Base-by-base conservation (phyloP, 2,329 filamentous ascomycete species). In the Epichloe sibirici region DNA sequence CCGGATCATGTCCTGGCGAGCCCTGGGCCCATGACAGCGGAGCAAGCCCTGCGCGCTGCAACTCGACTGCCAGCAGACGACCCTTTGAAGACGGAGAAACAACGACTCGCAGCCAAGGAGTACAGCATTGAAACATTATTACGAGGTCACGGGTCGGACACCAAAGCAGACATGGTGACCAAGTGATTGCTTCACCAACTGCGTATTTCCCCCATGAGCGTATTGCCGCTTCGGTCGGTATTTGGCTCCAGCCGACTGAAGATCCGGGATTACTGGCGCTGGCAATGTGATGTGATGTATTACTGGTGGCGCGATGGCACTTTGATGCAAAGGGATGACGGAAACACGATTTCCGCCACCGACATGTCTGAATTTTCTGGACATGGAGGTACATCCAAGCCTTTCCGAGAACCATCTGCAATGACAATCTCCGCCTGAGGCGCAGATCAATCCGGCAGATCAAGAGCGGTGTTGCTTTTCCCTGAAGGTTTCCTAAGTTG, bases 181-280 rank as follows among this genome's bases (percentile, higher is more conserved):
- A 67, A 74, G 42, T 80, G 77, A 77, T 63, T 80, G 3, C 66
- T 79, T 12, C 73, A 79, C 47, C 71, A 72, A 43, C 66, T 80
- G 42, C 70, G 74, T 38, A 64, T 67, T 13, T 75, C 72, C 3
- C 66, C 73, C 0, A 59, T 77, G 52, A 71, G 75, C 54, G 73
- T 66, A 1, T 63, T 71, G 52, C 59, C 73, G 2, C 65, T 79
- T 7, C 70, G 72, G 54, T 60, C 59, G 7, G 63, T 59, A 3
- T 68, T 69, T 52, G 55, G 58, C 45, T 59, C 56, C 45, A 55
- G 57, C 6, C 59, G 58, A 9, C 57, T 70, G 11, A 60, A 61
- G 35, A 69, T 71, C n/a, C 59, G 61, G 5, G 65, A 71, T 42
- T 50, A 56, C 34, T 58, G 58, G 56, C 62, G 62, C 15, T 71